Percentiles rank a stretch among this genome's conserved stretches.
phyloP scores from a whole-genome alignment of 2,329 filamentous ascomycete species.

The Penicillium sp. region DNA sequence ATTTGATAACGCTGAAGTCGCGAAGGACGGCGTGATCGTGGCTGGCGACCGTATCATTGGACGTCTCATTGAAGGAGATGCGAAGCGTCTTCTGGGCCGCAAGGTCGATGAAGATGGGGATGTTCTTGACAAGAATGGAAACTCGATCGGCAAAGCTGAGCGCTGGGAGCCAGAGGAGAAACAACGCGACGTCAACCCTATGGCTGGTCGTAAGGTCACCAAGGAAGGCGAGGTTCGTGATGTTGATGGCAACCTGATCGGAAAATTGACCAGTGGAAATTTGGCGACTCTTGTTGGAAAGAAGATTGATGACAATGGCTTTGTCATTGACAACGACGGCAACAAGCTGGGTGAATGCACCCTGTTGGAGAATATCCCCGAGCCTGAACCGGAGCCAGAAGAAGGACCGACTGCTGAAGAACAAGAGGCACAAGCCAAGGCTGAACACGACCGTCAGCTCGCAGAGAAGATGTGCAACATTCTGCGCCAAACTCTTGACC shows the following conservation, averaged over 20 bases:
- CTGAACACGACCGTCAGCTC: constrained; percentile 72
- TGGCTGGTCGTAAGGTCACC: constrained; percentile 59
- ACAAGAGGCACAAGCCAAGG: constrained; percentile 61
- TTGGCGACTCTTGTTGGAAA: constrained; percentile 47
- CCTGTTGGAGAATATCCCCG: constrained; percentile 62
- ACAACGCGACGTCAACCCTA: constrained; percentile 61
- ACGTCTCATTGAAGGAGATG: constrained; percentile 66
- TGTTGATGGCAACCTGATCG: constrained; percentile 51
- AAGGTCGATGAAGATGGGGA: constrained; percentile 71
- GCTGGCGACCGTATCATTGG: constrained; percentile 53
- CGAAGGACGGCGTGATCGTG: constrained; percentile 62
- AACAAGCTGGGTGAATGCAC: constrained; percentile 68
- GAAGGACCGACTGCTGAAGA: constrained; percentile 51
- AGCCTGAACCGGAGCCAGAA: constrained; percentile 46
- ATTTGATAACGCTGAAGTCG: constrained; percentile 60
- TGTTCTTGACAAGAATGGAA: constrained; percentile 69
- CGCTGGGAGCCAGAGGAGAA: constrained; percentile 67
- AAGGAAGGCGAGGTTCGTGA: constrained; percentile 55
- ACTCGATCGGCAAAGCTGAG: constrained; percentile 69
- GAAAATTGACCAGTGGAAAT: constrained; percentile 50
- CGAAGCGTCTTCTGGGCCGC: constrained; percentile 67
- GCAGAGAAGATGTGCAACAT: constrained; percentile 75
- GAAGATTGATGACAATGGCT: constrained; percentile 54
- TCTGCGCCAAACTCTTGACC: constrained; percentile 79
- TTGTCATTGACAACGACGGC: constrained; percentile 62